Evolutionary conservation across 164 flowering plant species (phyloP), one percentile per base, ranked within the genome.

Genomic region (Vitis rupestris): DNA sequence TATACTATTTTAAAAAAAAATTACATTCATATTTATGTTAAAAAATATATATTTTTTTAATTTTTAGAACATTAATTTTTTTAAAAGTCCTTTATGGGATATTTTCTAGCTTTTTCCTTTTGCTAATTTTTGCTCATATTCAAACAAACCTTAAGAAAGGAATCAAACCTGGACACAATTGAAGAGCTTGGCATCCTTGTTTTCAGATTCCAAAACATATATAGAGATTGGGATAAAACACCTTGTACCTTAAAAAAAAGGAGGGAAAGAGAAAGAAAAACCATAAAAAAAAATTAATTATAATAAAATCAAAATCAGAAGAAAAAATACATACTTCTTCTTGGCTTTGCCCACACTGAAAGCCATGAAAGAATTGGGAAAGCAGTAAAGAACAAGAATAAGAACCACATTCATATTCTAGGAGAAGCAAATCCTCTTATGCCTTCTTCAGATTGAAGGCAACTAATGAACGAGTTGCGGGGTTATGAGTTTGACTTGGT

Each of bases 121-220:
- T 19, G 23, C 23, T 19, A 19, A 19, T 19, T 19, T 19, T 19
- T 19, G 23, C 23, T 19, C 23, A 19, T 19, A 19, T 19, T 19
- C 23, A 19, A 19, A 19, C 23, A 19, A 19, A 19, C 1, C 23
- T 19, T 19, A 19, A 19, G 23, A 19, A 19, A 19, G 23, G 23
- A 19, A 19, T 19, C 23, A 19, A 19, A 19, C 1, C 95, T 93
- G 97, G 52, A 93, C 84, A 70, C 98, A 91, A 71, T 94, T 94
- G 84, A 91, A 93, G 80, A 80, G 77, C 76, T 93, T 91, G 16
- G 95, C 97, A 69, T 93, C 90, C 76, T 91, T 91, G 81, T 87
- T 93, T 11, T 94, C 96, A n/a, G 97, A 83, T 75, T 91, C 94
- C 2, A 54, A 0, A 8, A 97, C 97, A 67, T 94, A 91, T 19